phyloP scores from a whole-genome alignment of 2,329 filamentous ascomycete genomes.

The Fusarium scirpi region DNA sequence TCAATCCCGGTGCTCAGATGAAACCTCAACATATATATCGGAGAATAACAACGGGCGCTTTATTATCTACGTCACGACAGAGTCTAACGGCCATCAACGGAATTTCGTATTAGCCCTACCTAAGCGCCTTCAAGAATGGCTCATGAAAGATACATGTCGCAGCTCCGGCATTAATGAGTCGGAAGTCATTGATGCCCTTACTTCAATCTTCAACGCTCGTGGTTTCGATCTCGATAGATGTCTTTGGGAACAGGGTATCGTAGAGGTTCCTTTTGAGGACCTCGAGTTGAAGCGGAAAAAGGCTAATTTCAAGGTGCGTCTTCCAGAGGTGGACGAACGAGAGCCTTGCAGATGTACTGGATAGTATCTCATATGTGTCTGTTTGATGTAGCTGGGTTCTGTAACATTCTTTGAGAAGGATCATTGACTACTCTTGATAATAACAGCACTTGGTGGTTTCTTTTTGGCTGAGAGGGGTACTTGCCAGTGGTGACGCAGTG shows the following conservation, averaged over 20 bases:
- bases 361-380: too few relatives aligned
- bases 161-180: not conserved
- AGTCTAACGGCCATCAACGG: not conserved
- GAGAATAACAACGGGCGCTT: not conserved
- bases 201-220: slow-evolving; percentile 16
- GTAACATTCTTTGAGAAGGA: too few relatives aligned
- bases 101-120: slow-evolving; percentile 20
- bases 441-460: too few relatives aligned
- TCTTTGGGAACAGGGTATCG: slow-evolving; percentile 31
- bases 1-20: too few relatives aligned
- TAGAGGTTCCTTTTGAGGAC: slow-evolving; percentile 23
- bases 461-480: too few relatives aligned
- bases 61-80: slow-evolving; percentile 14
- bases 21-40: too few relatives aligned
- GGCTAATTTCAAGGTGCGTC: too few relatives aligned
- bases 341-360: too few relatives aligned
- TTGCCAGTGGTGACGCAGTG: too few relatives aligned
- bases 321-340: too few relatives aligned
- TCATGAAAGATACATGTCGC: not conserved
- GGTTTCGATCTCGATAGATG: slow-evolving; percentile 5
- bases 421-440: too few relatives aligned
- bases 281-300: not conserved
- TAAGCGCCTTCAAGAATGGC: slow-evolving; percentile 21
- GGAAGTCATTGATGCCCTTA: slow-evolving; percentile 10
- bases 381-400: too few relatives aligned